Base-by-base conservation (phyloP, 2,329 filamentous ascomycete genomes). In the Fusarium humuli region DNA sequence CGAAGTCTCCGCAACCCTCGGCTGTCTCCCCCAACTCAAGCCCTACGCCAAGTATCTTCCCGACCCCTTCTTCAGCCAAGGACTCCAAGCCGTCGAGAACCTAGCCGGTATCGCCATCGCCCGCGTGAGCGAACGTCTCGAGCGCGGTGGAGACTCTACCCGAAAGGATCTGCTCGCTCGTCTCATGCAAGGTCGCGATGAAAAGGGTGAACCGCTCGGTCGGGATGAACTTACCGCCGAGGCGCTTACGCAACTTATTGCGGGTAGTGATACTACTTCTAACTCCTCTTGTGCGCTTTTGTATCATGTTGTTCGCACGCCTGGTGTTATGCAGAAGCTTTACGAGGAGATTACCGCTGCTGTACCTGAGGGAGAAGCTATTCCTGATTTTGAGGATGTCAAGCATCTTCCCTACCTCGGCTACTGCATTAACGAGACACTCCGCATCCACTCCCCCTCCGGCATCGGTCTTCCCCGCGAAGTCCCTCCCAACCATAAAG, bases 41-140 rank as follows among this genome's bases (percentile, higher is more conserved):
- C 92, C 93, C 1, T 97, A 89, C 71, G 94, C 94, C 29, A 90
- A 88, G 73, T 94, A 91, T 79, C 82, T 97, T 11, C 93, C 94
- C 0, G 93, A 97, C 74, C 87, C 90, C 2, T 97, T 97, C 84
- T 97, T 96, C 84, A 87, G 82, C 74, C 83, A 92, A 71, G 94
- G 94, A 20, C 81, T 95, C 23, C 81, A 87, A 44, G 93, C 93
- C 1, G 91, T 97, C 1, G 82, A 94, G 76, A 90, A 93, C 75
- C 87, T 98, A 7, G 93, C 94, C 2, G 94, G 94, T 49, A 97
- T 97, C 70, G 94, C 94, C 40, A 91, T 95, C 61, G 93, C 94
- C 2, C 87, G 93, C 18, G 94, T 97, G 34, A 90, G 90, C 67
- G 86, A 88, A 30, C 88, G 94, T 16, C 84, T 97, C 0, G 90